Evolutionary conservation across 1,284 basidiomycete genomes (phyloP).

Genomic region (Ustilago hordei): DNA sequence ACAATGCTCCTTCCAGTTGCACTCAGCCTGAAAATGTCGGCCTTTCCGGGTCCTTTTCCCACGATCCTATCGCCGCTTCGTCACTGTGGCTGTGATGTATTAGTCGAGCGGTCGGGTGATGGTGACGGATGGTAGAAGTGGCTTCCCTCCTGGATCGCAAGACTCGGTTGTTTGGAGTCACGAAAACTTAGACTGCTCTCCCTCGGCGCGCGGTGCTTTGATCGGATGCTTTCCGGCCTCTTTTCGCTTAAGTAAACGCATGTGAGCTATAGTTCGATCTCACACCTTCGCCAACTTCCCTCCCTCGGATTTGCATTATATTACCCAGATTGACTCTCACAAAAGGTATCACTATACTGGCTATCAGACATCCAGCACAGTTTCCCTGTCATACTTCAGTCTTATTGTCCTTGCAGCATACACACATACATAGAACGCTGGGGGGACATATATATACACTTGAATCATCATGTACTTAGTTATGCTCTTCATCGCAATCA

Average conservation of each 20-base stretch:
- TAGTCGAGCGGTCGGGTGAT: not conserved
- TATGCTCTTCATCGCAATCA: too few relatives aligned
- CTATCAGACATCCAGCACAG: too few relatives aligned
- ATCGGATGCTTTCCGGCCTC: slow-evolving; percentile 32
- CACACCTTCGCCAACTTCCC: too few relatives aligned
- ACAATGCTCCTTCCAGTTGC: not conserved
- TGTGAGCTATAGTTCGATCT: too few relatives aligned
- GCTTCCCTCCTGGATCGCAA: not conserved
- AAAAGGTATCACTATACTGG: too few relatives aligned
- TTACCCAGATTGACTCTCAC: too few relatives aligned
- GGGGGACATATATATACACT: too few relatives aligned
- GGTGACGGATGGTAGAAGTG: not conserved
- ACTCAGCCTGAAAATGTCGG: not conserved
- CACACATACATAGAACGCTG: too few relatives aligned
- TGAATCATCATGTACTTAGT: too few relatives aligned
- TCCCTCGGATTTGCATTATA: too few relatives aligned
- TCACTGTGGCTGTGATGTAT: not conserved
- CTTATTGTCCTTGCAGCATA: too few relatives aligned
- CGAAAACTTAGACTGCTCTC: not conserved
- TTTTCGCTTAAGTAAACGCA: not conserved
- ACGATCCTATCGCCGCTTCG: not conserved
- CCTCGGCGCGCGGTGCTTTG: slow-evolving; percentile 28
- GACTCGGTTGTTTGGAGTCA: not conserved
- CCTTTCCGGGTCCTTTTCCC: not conserved
- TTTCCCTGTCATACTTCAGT: too few relatives aligned